Evolutionary conservation across 306 rosid genomes (phyloP).

Genomic region (Sphenostylis stenocarpa): DNA sequence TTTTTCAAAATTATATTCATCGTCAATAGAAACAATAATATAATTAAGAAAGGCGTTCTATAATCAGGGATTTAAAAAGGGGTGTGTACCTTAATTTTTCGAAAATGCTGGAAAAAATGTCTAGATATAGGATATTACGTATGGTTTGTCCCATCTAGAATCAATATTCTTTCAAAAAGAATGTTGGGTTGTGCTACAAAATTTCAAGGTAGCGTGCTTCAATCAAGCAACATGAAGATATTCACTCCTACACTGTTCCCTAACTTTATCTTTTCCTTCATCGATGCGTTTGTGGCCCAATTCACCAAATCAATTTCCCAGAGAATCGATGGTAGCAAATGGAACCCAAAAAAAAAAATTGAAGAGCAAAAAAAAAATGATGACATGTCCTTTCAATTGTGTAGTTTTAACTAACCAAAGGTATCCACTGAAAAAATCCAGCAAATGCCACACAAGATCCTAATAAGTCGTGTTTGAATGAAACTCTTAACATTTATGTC

Average conservation of each 20-base stretch:
- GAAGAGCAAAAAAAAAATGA: not conserved
- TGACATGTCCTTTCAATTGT: not conserved
- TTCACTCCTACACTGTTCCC: slow-evolving; percentile 10
- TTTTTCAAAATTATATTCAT: too few species aligned
- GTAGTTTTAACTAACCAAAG: slow-evolving; percentile 42
- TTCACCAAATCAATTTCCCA: not conserved
- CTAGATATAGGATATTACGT: not conserved
- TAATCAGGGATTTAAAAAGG: too few species aligned
- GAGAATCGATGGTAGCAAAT: not conserved
- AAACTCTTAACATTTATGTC: slow-evolving; percentile 22
- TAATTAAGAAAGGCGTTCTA: too few species aligned
- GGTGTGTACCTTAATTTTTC: too few species aligned
- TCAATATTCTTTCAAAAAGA: not conserved
- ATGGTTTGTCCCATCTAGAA: not conserved
- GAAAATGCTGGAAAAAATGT: too few species aligned
- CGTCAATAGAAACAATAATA: too few species aligned
- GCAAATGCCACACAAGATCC: not conserved
- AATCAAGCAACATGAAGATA: not conserved
- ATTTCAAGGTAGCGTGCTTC: not conserved
- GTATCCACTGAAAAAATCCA: not conserved
- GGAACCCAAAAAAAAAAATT: not conserved
- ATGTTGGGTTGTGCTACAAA: not conserved
- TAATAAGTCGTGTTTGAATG: slow-evolving; percentile 42
- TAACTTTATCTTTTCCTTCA: not conserved
- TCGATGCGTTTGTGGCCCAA: not conserved